Base-by-base conservation (phyloP, 805 yeast genomes). In the Citeromyces matritensis region DNA sequence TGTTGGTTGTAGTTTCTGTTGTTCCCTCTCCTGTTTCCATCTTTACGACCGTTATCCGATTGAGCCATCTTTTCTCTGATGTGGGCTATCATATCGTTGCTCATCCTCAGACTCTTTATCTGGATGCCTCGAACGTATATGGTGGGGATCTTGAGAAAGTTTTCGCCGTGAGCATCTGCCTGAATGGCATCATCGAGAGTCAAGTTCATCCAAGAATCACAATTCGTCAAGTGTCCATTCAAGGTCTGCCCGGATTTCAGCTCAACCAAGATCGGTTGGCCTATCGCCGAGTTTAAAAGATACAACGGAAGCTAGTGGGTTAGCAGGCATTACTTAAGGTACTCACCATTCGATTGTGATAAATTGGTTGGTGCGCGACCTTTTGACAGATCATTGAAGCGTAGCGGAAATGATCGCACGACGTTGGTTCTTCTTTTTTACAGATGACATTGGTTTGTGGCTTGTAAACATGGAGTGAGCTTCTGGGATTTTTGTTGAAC, bases 131-230 rank as follows among this genome's bases (percentile, higher is more conserved):
- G 74, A 26, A 86, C 69, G 48, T 85, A 86, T 35, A 78, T 66
- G 44, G 82, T 93, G 3, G 74, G 70, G 29, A 79, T 54, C 46
- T 76, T 74, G 33, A 65, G 51, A 49, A 69, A 80, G 33, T 60
- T 60, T 39, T 68, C 73, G 25, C 81, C 88, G 41, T 64, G 49
- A 27, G 71, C 59, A 42, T 71, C 70, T 10, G 75, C 66, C 47
- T 75, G 80, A 30, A 74, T 69, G 10, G 78, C 96, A 39, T 85
- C 75, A 23, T 64, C 64, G 33, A 91, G 62, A 2, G 94, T 81
- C 40, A 91, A 62, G 52, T 91, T 91, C 99, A 91, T 91, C 85
- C 93, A 82, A 26, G 83, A 75, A 51, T 91, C 99, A 43, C 94
- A 84, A 47, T 82, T 80, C 34, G 73, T 70, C 37, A 91, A 61